Evolutionary conservation across 805 yeast genomes (phyloP).

Genomic region (Millerozyma miso): DNA sequence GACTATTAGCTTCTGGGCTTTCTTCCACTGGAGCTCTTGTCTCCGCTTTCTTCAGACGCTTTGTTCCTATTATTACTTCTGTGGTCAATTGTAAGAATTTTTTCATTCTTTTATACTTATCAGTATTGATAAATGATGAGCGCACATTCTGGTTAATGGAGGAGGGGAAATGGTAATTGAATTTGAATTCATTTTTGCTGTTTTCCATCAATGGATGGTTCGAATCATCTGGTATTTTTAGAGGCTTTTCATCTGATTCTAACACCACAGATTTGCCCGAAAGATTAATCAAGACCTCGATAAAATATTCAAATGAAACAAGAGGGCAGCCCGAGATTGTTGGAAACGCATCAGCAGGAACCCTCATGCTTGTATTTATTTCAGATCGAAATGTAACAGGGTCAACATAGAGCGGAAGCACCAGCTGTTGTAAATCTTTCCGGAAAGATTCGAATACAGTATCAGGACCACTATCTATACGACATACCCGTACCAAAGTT

Average conservation of each 20-base stretch:
- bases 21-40: constrained; percentile 4
- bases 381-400: constrained; percentile 55
- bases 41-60: constrained; percentile 14
- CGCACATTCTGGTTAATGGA: constrained; percentile 27
- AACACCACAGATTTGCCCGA: constrained; percentile 51
- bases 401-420: constrained; percentile 76
- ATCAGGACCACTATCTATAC: constrained; percentile 55
- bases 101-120: constrained; percentile 65
- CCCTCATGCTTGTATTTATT: constrained; percentile 57
- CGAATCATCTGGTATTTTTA: constrained; percentile 6
- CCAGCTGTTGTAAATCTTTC: constrained; percentile 75
- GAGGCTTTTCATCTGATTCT: constrained; percentile 15
- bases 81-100: constrained; percentile 79
- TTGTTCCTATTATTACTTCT: constrained; percentile 79
- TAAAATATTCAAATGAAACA: constrained; percentile 77
- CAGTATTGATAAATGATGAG: constrained; percentile 66
- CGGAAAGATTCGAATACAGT: constrained; percentile 68
- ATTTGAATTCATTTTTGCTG: constrained; percentile 16
- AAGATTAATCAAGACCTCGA: constrained; percentile 79
- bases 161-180: constrained; percentile 16
- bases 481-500: constrained; percentile 75
- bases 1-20: not conserved
- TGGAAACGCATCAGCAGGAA: constrained; percentile 85
- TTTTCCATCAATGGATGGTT: constrained; percentile 9
- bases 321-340: constrained; percentile 68